Evolutionary conservation across 2,329 filamentous ascomycete genomes (phyloP), one percentile per base, ranked within the genome.

Genomic region (Penicillium thymicola): DNA sequence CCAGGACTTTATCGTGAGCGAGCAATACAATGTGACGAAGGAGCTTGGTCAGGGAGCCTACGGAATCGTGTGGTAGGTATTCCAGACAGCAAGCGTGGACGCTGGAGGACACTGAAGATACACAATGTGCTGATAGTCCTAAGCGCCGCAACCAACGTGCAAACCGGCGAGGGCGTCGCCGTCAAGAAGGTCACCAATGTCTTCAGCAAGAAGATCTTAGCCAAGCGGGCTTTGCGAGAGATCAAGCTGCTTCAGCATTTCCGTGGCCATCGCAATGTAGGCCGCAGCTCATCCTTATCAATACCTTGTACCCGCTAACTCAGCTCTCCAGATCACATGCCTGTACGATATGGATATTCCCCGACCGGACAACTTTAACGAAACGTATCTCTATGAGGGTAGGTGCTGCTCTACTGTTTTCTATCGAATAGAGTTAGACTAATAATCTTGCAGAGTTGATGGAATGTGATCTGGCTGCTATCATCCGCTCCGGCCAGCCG

Each of bases 161-260:
- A 92, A 75, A 95, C 89, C 32, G 88, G 86, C 70, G 94, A 99
- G 74, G 92, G 93, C 40, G 92, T 99, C 61, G 94, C 94, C 69
- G 94, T 99, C 82, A 99, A 99, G 80, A 99, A 99, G 79, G 91
- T 99, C 75, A 99, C 94, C 81, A 99, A 99, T 89, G 93, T 99
- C 69, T 99, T 99, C 79, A 97, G 92, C 84, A 99, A 99, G 81
- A 97, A 97, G 86, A 99, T 99, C 67, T 84, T 99, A 65, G 94
- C 94, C 69, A 99, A 99, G 86, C 90, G 94, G 72, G 94, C 94
- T 48, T 78, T 99, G 81, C 87, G 94, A 76, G 94, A 99, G 80
- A 97, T 99, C 79, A 99, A 97, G 85, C 85, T 99, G 67, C 83
- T 99, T 63, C 93, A 97, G 80, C 94, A 99, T 78, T 99, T 99